phyloP scores from a whole-genome alignment of 2,329 filamentous ascomycete species.

The Leptographium lundbergii region DNA sequence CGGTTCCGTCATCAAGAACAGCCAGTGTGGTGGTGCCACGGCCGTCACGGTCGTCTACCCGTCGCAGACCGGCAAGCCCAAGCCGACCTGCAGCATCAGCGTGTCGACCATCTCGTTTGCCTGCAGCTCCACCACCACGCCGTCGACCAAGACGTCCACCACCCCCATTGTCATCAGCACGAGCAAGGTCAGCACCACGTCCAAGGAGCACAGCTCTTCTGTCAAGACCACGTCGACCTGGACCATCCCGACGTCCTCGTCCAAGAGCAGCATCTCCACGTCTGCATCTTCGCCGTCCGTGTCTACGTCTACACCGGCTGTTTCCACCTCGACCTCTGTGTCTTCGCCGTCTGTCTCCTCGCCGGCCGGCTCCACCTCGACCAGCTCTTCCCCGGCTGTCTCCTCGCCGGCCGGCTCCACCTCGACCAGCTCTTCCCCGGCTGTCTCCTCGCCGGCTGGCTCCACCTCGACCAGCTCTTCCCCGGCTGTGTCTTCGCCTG shows the following conservation, averaged over 20 bases:
- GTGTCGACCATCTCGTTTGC: conserved; percentile 67
- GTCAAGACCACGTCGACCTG: neutral
- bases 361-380: neutral
- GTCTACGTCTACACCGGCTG: neutral
- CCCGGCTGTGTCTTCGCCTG: neutral
- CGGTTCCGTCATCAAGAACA: conserved; percentile 65
- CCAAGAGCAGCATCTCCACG: too few relatives aligned
- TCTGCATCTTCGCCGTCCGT: too few relatives aligned
- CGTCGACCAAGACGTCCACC: neutral
- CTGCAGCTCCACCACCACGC: conserved; percentile 32
- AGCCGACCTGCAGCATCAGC: conserved; percentile 54
- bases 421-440: neutral
- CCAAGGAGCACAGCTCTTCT: conserved; percentile 4
- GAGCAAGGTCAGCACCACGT: too few relatives aligned
- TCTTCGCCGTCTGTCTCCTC: neutral
- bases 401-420: neutral
- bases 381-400: neutral
- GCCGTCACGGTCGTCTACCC: conserved; percentile 61
- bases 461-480: neutral
- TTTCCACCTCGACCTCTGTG: neutral
- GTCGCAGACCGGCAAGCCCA: conserved; percentile 41
- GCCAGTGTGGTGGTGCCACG: conserved; percentile 83
- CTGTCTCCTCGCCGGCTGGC: neutral
- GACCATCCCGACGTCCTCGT: neutral
- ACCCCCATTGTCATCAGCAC: neutral